Evolutionary conservation across 2,329 filamentous ascomycete genomes (phyloP), one percentile per base, ranked within the genome.

Genomic region (Harringtonia aguacate): DNA sequence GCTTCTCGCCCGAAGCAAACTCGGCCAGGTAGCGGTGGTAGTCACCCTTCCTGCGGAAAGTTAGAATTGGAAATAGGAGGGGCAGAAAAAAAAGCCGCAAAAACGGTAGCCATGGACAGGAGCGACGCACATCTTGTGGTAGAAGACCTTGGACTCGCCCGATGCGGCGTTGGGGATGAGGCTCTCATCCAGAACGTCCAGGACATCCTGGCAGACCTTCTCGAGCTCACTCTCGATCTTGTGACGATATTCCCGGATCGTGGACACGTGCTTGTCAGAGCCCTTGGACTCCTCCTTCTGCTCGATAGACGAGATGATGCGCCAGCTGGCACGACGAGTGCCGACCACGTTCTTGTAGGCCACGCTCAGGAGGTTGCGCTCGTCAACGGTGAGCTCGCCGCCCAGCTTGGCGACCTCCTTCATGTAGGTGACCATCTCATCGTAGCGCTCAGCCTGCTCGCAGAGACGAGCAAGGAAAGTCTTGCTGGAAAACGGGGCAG

Each of bases 351-450:
- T 95, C 84, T 95, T 95, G 82, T 95, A 95, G 68, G 89, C 89
- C 64, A 95, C 89, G 49, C 88, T 95, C 51, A 95, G 81, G 53
- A 95, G 86, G 74, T 95, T 95, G 66, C 89, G 86, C 79, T 98
- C 92, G 68, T 97, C 90, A 59, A 97, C 90, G 54, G 81, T 83
- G 61, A 90, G 82, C 70, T 89, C 85, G 60, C 77, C 76, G 56
- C 75, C 78, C 57, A 82, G 67, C 74, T 95, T 94, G 70, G 90
- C 90, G 61, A 97, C 90, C 84, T 95, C 88, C 86, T 97, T 97
- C 92, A 97, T 97, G 77, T 90, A 95, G 65, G 82, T 88, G 60
- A 97, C 90, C 90, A 97, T 97, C 75, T 97, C 92, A 90, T 98
- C 90, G 74, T 98, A 98, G 66, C 90, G 90, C 80, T 97, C 92